Evolutionary conservation across 495 filamentous ascomycete genomes (phyloP), one percentile per base, ranked within the genome.

Genomic region (Aspergillus haitiensis): DNA sequence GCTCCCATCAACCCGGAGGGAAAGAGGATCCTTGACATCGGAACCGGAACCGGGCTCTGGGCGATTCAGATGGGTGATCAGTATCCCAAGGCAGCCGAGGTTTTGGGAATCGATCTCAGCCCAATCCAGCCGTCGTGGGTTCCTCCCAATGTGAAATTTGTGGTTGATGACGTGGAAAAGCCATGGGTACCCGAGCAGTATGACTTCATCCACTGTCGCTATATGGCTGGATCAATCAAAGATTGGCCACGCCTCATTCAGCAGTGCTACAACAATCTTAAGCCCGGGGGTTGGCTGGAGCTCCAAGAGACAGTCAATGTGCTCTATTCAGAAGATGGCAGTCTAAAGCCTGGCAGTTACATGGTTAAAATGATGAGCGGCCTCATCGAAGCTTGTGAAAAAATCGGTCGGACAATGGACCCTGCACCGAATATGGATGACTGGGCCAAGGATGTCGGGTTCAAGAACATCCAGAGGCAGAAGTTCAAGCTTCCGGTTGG

Each of bases 91-190:
- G 64, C 71, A 16, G 34, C 31, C 8, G 40, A 70, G 27, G 53
- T 70, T 11, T 67, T 62, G 31, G 56, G 72, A 5, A 72, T 61
- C 53, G 82, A 84, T 53, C 72, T 81, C 13, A 81, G 77, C 49
- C 75, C 78, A 7, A 83, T 81, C 60, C 77, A 82, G 55, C 78
- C 80, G 0, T 53, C 63, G 18, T 77, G 72, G 59, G 64, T 72
- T 10, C 70, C 71, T 27, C 58, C 65, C 1, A 70, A 70, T 45
- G 68, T 78, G 34, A 67, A 69, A n/a, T 85, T 85, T 56, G 70
- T 79, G 47, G 51, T 76, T 1, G 72, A 74, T 18, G 67, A 73
- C 44, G 60, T 69, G 15, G 70, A 75, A 42, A 59, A 62, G 16
- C 46, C 61, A 0, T 76, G 67, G 73, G 56, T 58, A 0, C 10